Conservation (phyloP, 2,329 filamentous ascomycete genomes). For the Hypoxylon sp. region DNA sequence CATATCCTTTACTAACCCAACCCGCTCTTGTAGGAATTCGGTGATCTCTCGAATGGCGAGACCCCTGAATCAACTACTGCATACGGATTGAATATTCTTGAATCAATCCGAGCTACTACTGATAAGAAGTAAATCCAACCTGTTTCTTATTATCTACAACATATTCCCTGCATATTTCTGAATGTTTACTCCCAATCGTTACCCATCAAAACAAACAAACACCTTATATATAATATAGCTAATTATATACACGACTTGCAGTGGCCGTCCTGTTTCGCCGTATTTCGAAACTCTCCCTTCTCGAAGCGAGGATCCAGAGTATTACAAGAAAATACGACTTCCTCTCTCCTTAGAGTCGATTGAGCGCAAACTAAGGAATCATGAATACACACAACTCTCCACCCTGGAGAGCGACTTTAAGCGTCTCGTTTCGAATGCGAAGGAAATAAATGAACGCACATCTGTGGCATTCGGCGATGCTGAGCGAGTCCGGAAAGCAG, state of each 20-base stretch:
- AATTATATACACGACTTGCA: slow-evolving; percentile 55
- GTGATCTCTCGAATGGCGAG: slow-evolving; percentile 70
- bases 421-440: slow-evolving; percentile 89
- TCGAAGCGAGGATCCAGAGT: slow-evolving; percentile 75
- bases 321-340: slow-evolving; percentile 82
- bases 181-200: background rate
- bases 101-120: slow-evolving; percentile 80
- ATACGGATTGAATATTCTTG: slow-evolving; percentile 80
- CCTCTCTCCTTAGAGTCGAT: slow-evolving; percentile 85
- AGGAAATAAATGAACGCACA: slow-evolving; percentile 83
- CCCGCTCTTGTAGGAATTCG: slow-evolving; percentile 58
- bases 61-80: slow-evolving; percentile 77
- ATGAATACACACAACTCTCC: slow-evolving; percentile 79
- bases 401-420: slow-evolving; percentile 88
- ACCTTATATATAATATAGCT: slow-evolving; percentile 26
- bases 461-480: slow-evolving; percentile 85
- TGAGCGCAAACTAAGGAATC: slow-evolving; percentile 79
- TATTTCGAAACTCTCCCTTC: slow-evolving; percentile 82
- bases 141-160: slow-evolving; percentile 8
- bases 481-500: slow-evolving; percentile 86
- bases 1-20: slow-evolving; percentile 31
- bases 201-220: slow-evolving; percentile 4
- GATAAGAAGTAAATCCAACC: slow-evolving; percentile 81
- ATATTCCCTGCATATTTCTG: background rate
- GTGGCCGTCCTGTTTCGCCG: slow-evolving; percentile 80